Conservation (phyloP, 2,329 filamentous ascomycete species). For the Alternaria sp. region DNA sequence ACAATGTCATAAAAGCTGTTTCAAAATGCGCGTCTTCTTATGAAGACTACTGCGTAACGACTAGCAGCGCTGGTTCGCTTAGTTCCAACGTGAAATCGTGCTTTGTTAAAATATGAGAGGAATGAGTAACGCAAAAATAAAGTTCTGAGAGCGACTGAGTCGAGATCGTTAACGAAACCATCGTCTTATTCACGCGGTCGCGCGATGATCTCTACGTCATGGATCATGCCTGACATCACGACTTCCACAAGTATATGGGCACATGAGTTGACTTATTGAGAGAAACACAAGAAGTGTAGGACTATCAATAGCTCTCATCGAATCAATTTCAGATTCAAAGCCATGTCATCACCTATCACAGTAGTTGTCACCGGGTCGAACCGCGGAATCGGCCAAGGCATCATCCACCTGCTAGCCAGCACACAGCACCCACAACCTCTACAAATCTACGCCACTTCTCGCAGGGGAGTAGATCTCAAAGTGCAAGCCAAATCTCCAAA, state of each 20-base stretch:
- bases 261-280: not conserved
- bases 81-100: too few relatives aligned
- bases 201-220: constrained; percentile 14
- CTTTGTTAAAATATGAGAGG: too few relatives aligned
- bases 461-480: constrained; percentile 23
- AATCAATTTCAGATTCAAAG: not conserved
- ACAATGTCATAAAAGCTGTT: too few relatives aligned
- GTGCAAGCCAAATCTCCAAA: constrained; percentile 19
- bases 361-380: constrained; percentile 37
- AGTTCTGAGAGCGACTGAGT: too few relatives aligned
- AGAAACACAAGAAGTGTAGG: not conserved
- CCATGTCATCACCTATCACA: constrained; percentile 25
- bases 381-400: constrained; percentile 36
- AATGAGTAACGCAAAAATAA: too few relatives aligned
- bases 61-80: too few relatives aligned
- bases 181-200: not conserved
- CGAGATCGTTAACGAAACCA: not conserved
- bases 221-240: constrained; percentile 11
- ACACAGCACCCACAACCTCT: constrained; percentile 23
- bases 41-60: too few relatives aligned
- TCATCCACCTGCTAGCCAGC: constrained; percentile 30
- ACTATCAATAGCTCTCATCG: not conserved
- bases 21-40: not conserved
- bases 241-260: not conserved
- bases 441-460: constrained; percentile 34